Base-by-base conservation (phyloP, 768 basidiomycete species). In the Psilocybe azurescens region DNA sequence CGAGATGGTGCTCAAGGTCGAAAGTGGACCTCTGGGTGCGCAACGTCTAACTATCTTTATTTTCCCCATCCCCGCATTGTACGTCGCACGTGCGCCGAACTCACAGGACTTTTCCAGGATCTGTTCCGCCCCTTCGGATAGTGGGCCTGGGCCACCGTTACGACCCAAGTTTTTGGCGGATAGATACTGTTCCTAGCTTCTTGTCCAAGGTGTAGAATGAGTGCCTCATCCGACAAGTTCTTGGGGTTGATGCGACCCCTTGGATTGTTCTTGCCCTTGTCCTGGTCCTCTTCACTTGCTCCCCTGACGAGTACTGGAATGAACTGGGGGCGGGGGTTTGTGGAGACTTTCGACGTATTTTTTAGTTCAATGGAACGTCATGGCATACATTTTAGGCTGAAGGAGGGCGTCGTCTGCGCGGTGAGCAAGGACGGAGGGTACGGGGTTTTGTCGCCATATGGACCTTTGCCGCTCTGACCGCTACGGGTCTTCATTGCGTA, bases 31-130 rank as follows among this genome's bases (percentile, higher is more conserved):
- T 99, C 16, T 98, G 97, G 97, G 89, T 97, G 58, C 91, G 97
- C 71, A 99, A 99, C 74, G 91, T 97, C 62, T 97, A 99, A 74
- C 86, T 99, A n/a, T 97, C 95, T 28, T 83, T 97, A 58, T 99
- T 98, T 80, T 94, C 53, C 86, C 98, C 65, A 80, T 95, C 36
- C 97, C 97, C 2, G 97, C 97, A 71, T 66, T 97, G 51, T 90
- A 61, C 67, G 70, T 76, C 39, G 57, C 79, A 8, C 77, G 79
- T 30, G 74, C 77, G 32, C 71, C 74, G 38, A 70, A 74, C 53
- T 79, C 84, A n/a, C 73, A 75, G 56, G 81, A 83, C 53, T 75
- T 89, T 65, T 93, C 58, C 64, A 67, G 57, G 81, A 82, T 69
- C 76, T 95, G 33, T 92, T 99, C 76, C 83, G 83, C 62, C 88